Base-by-base conservation (phyloP, 2,329 filamentous ascomycete species). In the Claviceps pazoutovae region DNA sequence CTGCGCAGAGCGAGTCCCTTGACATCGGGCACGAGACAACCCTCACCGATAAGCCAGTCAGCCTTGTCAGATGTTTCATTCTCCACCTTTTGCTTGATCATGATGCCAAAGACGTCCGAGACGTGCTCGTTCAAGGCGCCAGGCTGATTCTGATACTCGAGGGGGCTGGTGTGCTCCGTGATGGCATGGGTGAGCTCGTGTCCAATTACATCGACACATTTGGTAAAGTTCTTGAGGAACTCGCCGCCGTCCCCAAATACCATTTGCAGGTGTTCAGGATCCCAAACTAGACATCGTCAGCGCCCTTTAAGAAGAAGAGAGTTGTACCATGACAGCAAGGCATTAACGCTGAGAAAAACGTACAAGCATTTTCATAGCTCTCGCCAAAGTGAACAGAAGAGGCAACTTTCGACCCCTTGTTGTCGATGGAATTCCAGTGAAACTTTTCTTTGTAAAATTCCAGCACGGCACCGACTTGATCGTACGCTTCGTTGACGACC, bases 111-210 rank as follows among this genome's bases (percentile, higher is more conserved):
- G 1, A 74, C 72, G 56, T 80, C 77, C 0, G 76, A 74, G 36
- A 79, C 57, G 56, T 76, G 74, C 61, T 80, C 77, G 54, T 80
- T 80, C 41, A 80, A 65, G 14, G 76, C 76, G 17, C 77, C 77
- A 14, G 72, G 64, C 59, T 80, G 72, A 39, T 67, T 70, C n/a
- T 62, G 56, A 58, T 80, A 80, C 49, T 71, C 63, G 8, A 80
- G 68, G 1, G 71, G 69, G 11, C 69, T 70, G 2, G 72, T 74
- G 58, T 74, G 65, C 56, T 78, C 70, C 0, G 71, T 75, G 19
- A 80, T 67, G 30, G 74, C 76, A 57, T 80, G 77, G 39, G 74
- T 78, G 19, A 79, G 63, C 56, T 80, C 77, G 56, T 79, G 76
- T 2, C 73, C 76, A 52, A 80, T 78, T 50, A 80, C 74, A 55